These are phyloP conservation scores for Mucor mucedo DNA, from an alignment of 371 early-diverging fungal species.

Conservation along the genomic window DNA sequence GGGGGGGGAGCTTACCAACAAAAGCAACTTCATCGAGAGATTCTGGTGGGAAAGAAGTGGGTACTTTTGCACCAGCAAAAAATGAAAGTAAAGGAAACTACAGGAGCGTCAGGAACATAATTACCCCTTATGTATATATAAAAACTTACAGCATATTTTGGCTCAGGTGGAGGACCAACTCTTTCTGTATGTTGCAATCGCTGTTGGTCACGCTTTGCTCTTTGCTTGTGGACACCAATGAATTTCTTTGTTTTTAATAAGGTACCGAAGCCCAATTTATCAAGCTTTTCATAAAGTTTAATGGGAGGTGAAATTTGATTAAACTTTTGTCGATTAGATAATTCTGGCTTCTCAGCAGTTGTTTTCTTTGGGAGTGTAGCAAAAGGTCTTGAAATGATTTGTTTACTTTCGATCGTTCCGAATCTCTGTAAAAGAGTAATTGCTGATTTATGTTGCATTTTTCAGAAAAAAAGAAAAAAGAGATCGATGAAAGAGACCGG, in stretches of 20 bases:
- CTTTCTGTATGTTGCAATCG: slow-evolving; percentile 17
- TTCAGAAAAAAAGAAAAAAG: background rate
- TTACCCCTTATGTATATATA: background rate
- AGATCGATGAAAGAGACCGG: slow-evolving; percentile 1
- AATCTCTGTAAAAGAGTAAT: background rate
- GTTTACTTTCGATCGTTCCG: background rate
- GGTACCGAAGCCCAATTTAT: slow-evolving; percentile 50
- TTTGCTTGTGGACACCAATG: slow-evolving; percentile 29
- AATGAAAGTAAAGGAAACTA: slow-evolving; percentile 66
- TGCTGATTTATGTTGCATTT: slow-evolving; percentile 11
- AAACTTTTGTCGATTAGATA: slow-evolving; percentile 56
- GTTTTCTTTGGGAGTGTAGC: background rate
- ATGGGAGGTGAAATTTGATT: slow-evolving; percentile 47
- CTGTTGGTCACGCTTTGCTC: slow-evolving; percentile 21
- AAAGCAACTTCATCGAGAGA: slow-evolving; percentile 69
- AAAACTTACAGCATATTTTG: slow-evolving; percentile 36
- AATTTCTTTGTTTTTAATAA: slow-evolving; percentile 47
- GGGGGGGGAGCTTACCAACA: slow-evolving; percentile 48
- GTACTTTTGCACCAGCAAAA: slow-evolving; percentile 72
- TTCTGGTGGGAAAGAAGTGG: slow-evolving; percentile 65
- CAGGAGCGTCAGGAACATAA: background rate
- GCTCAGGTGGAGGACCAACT: slow-evolving; percentile 29
- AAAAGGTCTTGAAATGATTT: background rate
- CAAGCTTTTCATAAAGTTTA: slow-evolving; percentile 46
- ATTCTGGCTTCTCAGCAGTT: background rate